Evolutionary conservation across 2,329 filamentous ascomycete genomes (phyloP).

Genomic region (Talaromyces rugulosus): DNA sequence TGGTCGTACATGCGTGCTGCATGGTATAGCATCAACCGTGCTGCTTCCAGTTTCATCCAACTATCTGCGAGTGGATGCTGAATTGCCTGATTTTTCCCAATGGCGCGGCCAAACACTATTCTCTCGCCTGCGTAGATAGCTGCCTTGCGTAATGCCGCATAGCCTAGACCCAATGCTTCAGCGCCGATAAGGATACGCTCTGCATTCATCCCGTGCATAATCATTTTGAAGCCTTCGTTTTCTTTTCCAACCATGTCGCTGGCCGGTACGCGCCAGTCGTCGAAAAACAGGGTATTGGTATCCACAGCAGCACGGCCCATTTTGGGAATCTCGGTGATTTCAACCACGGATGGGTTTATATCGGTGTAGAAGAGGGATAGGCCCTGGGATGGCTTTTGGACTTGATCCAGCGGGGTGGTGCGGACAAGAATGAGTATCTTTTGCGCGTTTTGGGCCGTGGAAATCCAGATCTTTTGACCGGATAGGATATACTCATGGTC

Average conservation of each 20-base stretch:
- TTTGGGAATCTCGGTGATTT: slow-evolving; percentile 43
- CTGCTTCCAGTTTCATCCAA: slow-evolving; percentile 57
- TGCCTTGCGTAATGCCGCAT: slow-evolving; percentile 40
- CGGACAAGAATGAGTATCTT: slow-evolving; percentile 76
- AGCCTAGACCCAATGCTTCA: slow-evolving; percentile 43
- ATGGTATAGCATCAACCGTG: slow-evolving; percentile 55
- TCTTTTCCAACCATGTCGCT: slow-evolving; percentile 39
- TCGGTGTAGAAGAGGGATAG: slow-evolving; percentile 46
- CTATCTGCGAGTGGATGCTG: slow-evolving; percentile 53
- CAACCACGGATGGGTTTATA: slow-evolving; percentile 31
- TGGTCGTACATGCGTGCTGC: slow-evolving; percentile 53
- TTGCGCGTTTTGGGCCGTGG: slow-evolving; percentile 49
- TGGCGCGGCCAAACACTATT: slow-evolving; percentile 35
- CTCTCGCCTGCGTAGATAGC: slow-evolving; percentile 46
- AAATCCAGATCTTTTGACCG: slow-evolving; percentile 45
- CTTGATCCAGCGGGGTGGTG: slow-evolving; percentile 39
- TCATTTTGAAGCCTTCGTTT: slow-evolving; percentile 44
- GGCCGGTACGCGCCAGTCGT: slow-evolving; percentile 39
- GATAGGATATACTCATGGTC: slow-evolving; percentile 32
- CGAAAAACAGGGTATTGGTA: slow-evolving; percentile 43
- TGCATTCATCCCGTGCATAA: slow-evolving; percentile 37
- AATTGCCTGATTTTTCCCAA: slow-evolving; percentile 54
- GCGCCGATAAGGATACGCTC: slow-evolving; percentile 35
- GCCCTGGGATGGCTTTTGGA: slow-evolving; percentile 39
- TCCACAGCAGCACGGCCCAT: slow-evolving; percentile 45